Base-by-base conservation (phyloP, 192 early-diverging fungal species). In the Umbelopsis sp. region DNA sequence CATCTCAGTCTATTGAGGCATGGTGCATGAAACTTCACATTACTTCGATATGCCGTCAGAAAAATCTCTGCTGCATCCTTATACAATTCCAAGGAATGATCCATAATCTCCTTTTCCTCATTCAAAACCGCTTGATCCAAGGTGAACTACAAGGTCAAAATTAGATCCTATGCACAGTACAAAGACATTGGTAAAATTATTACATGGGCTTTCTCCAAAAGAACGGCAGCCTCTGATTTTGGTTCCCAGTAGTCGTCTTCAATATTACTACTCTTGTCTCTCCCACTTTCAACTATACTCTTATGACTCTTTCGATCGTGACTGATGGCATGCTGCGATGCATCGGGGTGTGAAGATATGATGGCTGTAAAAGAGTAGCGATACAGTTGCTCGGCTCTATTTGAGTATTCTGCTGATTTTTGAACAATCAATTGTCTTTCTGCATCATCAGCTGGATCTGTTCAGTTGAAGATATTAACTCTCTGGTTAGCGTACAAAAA, bases 71-170 rank as follows among this genome's bases (percentile, higher is more conserved):
- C 84, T 46, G 80, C 82, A 30, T 84, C 79, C 18, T 73, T 77
- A 33, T 82, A 88, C 46, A 83, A 79, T 18, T 84, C 78, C 27
- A 88, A 66, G 46, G 84, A 84, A n/a, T 81, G 69, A 30, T 83
- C 78, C 11, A 58, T 73, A 46, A 74, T 68, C 7, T 80, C 55
- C 68, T 82, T 86, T 25, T 72, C 69, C 5, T 78, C 78, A 41
- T 79, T 74, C 23, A 75, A 46, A 49, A 69, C 48, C 1, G 49
- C 78, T 73, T 75, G 73, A 46, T 65, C 52, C 25, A 61, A 47
- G 7, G 66, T 64, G 46, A 76, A 75, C 74, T 80, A 52, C 18
- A 16, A 35, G 16, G 16, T 50, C 33, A 8, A 12, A 12, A 51
- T 48, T n/a, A 10, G 48, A 37, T 51, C 50, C 33, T 1, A 48